Conservation (phyloP, 1,139 yeast species). For the Pichia sp. region DNA sequence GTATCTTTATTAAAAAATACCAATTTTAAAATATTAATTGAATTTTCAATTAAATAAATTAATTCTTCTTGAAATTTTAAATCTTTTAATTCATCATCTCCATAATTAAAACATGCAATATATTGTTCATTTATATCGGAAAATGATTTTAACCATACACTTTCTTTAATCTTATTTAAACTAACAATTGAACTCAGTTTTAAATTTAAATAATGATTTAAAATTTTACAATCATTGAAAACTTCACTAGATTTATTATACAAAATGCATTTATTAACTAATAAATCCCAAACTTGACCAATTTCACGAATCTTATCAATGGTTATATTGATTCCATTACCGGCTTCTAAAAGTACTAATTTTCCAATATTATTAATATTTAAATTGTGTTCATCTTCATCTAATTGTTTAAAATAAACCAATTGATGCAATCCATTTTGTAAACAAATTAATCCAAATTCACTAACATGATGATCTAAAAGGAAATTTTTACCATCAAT, state of each 20-base stretch:
- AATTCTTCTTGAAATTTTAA: constrained; percentile 21
- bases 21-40: constrained; percentile 26
- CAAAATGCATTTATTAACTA: constrained; percentile 26
- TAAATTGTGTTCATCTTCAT: not conserved
- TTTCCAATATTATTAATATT: constrained; percentile 1
- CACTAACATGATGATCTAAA: constrained; percentile 31
- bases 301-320: constrained; percentile 13
- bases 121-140: constrained; percentile 29
- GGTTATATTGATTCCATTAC: constrained; percentile 14
- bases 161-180: constrained; percentile 30
- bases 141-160: constrained; percentile 32
- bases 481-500: constrained; percentile 24
- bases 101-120: constrained; percentile 22
- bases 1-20: constrained; percentile 26
- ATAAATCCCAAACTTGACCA: constrained; percentile 29
- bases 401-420: constrained; percentile 24
- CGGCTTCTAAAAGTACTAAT: constrained; percentile 2
- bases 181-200: constrained; percentile 27
- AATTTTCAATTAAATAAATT: constrained; percentile 23
- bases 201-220: constrained; percentile 29
- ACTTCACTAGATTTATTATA: constrained; percentile 27
- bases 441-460: constrained; percentile 35
- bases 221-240: constrained; percentile 26
- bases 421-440: constrained; percentile 36
- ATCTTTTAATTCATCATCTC: constrained; percentile 25